phyloP scores from a whole-genome alignment of 2,329 filamentous ascomycete genomes.

The Clarireedia sp. region DNA sequence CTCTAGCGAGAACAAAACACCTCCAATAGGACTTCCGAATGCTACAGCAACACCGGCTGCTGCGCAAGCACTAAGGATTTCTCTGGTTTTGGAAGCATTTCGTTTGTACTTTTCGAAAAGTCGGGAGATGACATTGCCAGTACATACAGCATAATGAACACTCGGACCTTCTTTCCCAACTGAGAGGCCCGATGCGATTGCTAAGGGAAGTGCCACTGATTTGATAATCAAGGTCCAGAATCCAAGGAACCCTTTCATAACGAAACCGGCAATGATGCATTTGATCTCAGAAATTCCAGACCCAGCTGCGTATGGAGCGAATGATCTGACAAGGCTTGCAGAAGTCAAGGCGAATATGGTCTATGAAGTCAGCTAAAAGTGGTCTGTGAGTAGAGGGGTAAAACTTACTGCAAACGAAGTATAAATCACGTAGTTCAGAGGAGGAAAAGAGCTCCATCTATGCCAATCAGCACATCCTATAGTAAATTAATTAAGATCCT shows the following conservation, averaged over 20 bases:
- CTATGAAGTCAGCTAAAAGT: conserved; percentile 33
- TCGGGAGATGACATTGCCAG: conserved; percentile 89
- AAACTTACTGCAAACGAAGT: conserved; percentile 67
- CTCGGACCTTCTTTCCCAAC: conserved; percentile 97
- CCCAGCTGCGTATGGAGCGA: conserved; percentile 91
- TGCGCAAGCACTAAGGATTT: conserved; percentile 90
- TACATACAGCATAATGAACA: conserved; percentile 98
- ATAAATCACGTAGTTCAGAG: conserved; percentile 81
- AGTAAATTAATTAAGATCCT: conserved; percentile 15
- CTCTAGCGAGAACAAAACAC: conserved; percentile 91
- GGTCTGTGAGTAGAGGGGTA: neutral
- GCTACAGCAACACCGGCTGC: conserved; percentile 93
- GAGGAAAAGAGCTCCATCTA: conserved; percentile 70
- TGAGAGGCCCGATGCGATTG: conserved; percentile 87
- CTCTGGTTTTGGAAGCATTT: conserved; percentile 88
- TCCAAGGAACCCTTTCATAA: conserved; percentile 97
- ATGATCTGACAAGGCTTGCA: conserved; percentile 78
- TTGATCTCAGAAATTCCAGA: conserved; percentile 99
- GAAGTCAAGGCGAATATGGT: conserved; percentile 74
- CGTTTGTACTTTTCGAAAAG: conserved; percentile 87
- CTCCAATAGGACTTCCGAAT: conserved; percentile 94
- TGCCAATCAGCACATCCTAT: conserved; percentile 82
- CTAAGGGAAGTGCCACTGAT: conserved; percentile 79
- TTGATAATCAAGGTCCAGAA: conserved; percentile 91
- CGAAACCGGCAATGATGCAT: conserved; percentile 96